Base-by-base conservation (phyloP, 1,284 basidiomycete genomes). In the Phellopilus nigrolimitatus region DNA sequence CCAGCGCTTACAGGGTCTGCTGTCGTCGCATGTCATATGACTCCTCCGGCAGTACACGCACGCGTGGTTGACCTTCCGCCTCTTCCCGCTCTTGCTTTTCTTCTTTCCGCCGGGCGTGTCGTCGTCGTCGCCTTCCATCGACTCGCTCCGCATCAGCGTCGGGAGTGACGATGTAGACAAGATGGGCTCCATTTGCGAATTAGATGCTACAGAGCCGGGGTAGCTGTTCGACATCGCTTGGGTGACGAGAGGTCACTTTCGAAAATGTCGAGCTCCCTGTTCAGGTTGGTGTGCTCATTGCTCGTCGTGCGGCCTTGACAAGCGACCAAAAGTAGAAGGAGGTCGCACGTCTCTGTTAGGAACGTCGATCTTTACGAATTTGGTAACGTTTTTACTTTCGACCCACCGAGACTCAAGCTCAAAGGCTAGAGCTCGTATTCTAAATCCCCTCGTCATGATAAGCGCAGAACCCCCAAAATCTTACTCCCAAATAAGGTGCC, bases 11-110 rank as follows among this genome's bases (percentile, higher is more conserved):
- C 91, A 94, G 3, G 91, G 92, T 41, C 91, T 73, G 17, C 85
- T 85, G 59, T 92, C 90, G 64, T 94, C 90, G 70, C 91, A 94
- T 7, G 90, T 92, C 91, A 94, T 91, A 79, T 92, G 87, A 77
- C 90, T 93, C 54, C 92, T 73, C 59, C 93, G 76, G 69, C 93
- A 97, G 69, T 95, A 97, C 45, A 97, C 75, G 66, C 94, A 97
- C 1, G 93, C 93, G 69, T 90, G 87, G 68, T 91, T 92, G 53
- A 90, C 87, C 65, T 91, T 91, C 51, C 87, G 71, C 59, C 88
- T 71, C 68, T 88, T 88, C 43, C 71, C 66, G 36, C 61, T 61
- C 39, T 66, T 65, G 30, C 63, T 62, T 68, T 83, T 73, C 62
- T 71, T 82, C 68, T 76, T 79, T 31, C 49, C 55, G 7, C 60